These are phyloP conservation scores for Pythium aquatile DNA, from an alignment of 352 stramenopile genomes.

Conservation along the genomic window DNA sequence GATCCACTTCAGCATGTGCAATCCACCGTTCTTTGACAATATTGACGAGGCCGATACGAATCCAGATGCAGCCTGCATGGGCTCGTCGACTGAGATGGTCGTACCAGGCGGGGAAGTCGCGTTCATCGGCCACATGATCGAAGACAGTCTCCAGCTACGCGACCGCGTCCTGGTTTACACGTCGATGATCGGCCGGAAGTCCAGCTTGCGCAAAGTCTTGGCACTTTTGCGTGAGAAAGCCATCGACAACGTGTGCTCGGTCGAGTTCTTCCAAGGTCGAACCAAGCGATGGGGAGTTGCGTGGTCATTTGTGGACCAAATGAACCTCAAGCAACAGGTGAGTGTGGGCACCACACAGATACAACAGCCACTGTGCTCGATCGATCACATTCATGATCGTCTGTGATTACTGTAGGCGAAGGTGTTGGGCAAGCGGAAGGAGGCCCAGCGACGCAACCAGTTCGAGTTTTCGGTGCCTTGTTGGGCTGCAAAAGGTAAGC, in stretches of 20 bases:
- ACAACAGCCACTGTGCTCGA: background rate
- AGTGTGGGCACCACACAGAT: conserved; percentile 5
- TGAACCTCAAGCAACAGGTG: conserved; percentile 39
- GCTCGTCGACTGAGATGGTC: conserved; percentile 79
- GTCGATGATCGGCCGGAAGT: conserved; percentile 93
- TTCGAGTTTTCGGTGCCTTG: conserved; percentile 49
- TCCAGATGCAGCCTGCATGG: conserved; percentile 68
- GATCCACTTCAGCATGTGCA: conserved; percentile 96
- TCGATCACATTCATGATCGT: background rate
- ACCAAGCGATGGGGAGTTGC: conserved; percentile 93
- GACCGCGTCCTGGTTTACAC: conserved; percentile 92
- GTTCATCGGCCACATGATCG: conserved; percentile 93
- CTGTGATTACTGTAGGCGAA: conserved; percentile 42
- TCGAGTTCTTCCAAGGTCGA: conserved; percentile 94
- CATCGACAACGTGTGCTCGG: conserved; percentile 80
- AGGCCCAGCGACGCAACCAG: conserved; percentile 56
- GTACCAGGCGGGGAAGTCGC: conserved; percentile 91
- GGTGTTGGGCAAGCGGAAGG: conserved; percentile 82
- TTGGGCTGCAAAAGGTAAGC: conserved; percentile 17
- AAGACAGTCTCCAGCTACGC: conserved; percentile 82
- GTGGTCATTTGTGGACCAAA: conserved; percentile 81
- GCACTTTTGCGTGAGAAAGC: conserved; percentile 69
- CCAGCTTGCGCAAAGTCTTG: conserved; percentile 89
- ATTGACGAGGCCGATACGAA: conserved; percentile 79
- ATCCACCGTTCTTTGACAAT: conserved; percentile 95